phyloP scores from a whole-genome alignment of 2,329 filamentous ascomycete species.

The Hortaea sp. region DNA sequence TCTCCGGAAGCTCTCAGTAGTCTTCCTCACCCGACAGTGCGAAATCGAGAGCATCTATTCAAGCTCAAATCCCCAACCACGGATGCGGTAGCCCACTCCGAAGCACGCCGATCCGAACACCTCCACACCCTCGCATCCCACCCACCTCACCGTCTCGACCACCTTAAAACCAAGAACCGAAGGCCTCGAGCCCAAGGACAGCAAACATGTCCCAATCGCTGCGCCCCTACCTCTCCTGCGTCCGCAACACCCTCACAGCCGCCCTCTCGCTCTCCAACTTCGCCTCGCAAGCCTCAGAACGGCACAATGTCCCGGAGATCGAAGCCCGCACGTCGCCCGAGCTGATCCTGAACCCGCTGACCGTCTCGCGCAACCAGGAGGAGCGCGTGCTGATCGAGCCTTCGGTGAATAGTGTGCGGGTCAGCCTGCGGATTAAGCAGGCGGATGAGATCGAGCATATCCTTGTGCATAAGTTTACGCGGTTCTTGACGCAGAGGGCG shows the following conservation, averaged over 20 bases:
- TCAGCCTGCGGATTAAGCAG: conserved; percentile 99
- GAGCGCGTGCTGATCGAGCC: conserved; percentile 94
- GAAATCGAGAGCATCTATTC: too few relatives aligned
- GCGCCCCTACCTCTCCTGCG: conserved; percentile 90
- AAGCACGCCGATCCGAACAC: too few relatives aligned
- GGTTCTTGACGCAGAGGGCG: conserved; percentile 90
- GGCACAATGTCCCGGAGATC: conserved; percentile 96
- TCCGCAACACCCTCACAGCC: conserved; percentile 86
- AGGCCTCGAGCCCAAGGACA: neutral
- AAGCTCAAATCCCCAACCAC: too few relatives aligned
- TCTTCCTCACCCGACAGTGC: too few relatives aligned
- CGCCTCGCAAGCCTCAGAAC: conserved; percentile 88
- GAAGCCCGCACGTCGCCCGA: conserved; percentile 89
- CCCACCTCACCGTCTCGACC: too few relatives aligned
- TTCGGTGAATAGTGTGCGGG: conserved; percentile 89
- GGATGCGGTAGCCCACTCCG: too few relatives aligned
- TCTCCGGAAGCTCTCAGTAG: too few relatives aligned
- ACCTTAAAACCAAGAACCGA: too few relatives aligned
- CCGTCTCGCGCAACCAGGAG: conserved; percentile 89
- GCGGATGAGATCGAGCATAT: conserved; percentile 98
- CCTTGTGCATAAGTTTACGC: conserved; percentile 94
- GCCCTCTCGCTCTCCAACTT: conserved; percentile 94
- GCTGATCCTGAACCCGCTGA: conserved; percentile 82
- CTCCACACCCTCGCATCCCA: too few relatives aligned
- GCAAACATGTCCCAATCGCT: conserved; percentile 72